Percentiles rank a stretch among this genome's conserved stretches.
phyloP scores from a whole-genome alignment of 2,329 filamentous ascomycete species.

The Aspergillus awamori region DNA sequence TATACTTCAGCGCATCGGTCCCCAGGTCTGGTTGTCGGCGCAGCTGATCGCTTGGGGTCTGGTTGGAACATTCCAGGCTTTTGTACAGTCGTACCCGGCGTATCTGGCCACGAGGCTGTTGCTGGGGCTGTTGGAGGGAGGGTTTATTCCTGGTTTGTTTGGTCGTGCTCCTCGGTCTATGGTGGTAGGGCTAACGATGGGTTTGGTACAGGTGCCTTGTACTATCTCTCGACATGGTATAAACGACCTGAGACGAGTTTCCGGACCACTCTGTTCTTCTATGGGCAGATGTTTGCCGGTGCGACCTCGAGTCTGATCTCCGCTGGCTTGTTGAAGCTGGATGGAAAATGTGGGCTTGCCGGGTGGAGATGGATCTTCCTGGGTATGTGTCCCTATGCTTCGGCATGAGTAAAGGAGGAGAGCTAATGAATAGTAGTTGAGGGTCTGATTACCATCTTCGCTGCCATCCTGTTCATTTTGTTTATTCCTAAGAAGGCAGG shows the following conservation, averaged over 20 bases:
- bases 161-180: background rate
- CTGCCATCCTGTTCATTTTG: slow-evolving; percentile 44
- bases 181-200: background rate
- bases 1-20: slow-evolving; percentile 56
- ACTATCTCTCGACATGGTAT: slow-evolving; percentile 59
- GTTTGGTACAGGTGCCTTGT: slow-evolving; percentile 31
- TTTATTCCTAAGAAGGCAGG: slow-evolving; percentile 44
- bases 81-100: slow-evolving; percentile 51
- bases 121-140: slow-evolving; percentile 58
- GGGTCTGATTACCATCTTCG: slow-evolving; percentile 55
- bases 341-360: slow-evolving; percentile 49
- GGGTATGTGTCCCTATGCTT: slow-evolving; percentile 22
- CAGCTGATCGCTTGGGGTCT: slow-evolving; percentile 59
- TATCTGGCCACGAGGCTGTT: slow-evolving; percentile 56
- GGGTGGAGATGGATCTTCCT: slow-evolving; percentile 64
- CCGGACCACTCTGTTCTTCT: slow-evolving; percentile 59
- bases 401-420: background rate
- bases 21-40: slow-evolving; percentile 56
- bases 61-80: slow-evolving; percentile 59
- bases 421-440: slow-evolving; percentile 40
- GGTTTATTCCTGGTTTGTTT: slow-evolving; percentile 56
- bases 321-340: slow-evolving; percentile 51
- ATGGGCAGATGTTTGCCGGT: slow-evolving; percentile 58
- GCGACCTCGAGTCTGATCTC: slow-evolving; percentile 45
- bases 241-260: slow-evolving; percentile 56